These are phyloP conservation scores for Scytalidium lignicola DNA, from an alignment of 2,329 filamentous ascomycete species.

Conservation along the genomic window DNA sequence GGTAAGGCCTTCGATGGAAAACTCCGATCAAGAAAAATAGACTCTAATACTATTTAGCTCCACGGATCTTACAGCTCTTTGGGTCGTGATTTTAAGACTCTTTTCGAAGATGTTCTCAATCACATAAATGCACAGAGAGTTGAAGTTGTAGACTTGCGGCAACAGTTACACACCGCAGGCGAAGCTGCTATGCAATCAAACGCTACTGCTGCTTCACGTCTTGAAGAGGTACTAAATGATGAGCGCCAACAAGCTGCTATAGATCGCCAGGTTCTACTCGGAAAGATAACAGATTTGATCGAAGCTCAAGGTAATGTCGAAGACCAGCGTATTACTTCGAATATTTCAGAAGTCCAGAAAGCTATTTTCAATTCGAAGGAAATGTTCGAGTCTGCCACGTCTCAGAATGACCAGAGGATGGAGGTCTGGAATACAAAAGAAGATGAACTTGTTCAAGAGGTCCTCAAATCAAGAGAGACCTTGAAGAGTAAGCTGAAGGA, in stretches of 20 bases:
- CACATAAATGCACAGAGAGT: constrained; percentile 71
- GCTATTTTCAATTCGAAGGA: constrained; percentile 61
- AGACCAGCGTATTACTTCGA: constrained; percentile 62
- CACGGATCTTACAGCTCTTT: constrained; percentile 79
- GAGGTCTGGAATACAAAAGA: constrained; percentile 68
- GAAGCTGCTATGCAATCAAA: constrained; percentile 64
- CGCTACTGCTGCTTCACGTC: constrained; percentile 55
- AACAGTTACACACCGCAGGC: constrained; percentile 67
- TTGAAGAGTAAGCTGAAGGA: constrained; percentile 79
- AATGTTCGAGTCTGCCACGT: constrained; percentile 59
- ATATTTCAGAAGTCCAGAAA: constrained; percentile 56
- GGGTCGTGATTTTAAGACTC: constrained; percentile 77
- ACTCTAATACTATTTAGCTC: constrained; percentile 49
- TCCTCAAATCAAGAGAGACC: constrained; percentile 67
- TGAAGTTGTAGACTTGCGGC: constrained; percentile 68
- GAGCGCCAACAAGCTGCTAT: constrained; percentile 68
- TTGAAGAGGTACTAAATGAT: constrained; percentile 68
- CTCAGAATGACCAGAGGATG: constrained; percentile 66
- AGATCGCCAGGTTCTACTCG: constrained; percentile 69
- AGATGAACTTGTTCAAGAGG: constrained; percentile 61
- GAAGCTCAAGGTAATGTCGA: constrained; percentile 69
- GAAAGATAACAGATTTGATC: constrained; percentile 74
- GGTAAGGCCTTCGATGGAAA: too few relatives aligned
- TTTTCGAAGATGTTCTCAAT: constrained; percentile 76
- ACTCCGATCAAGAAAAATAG: too few relatives aligned